phyloP scores from a whole-genome alignment of 345 rosid genomes.

The Trapa bicornis region DNA sequence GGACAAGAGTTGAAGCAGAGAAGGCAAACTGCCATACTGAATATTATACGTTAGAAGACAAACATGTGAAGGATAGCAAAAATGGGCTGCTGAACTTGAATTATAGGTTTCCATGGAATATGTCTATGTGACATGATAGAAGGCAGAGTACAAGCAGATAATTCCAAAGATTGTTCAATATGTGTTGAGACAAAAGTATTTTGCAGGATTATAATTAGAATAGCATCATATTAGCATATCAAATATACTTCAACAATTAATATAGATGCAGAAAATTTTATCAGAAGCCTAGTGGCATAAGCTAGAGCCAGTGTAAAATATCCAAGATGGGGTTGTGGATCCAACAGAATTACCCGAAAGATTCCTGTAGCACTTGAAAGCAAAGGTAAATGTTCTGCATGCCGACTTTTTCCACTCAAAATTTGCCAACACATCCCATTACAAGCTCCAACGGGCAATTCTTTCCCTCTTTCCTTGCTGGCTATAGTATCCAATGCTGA shows the following conservation, averaged over 20 bases:
- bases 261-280: not conserved
- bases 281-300: not conserved
- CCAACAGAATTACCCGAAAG: conserved; percentile 51
- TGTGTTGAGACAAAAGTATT: not conserved
- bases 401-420: conserved; percentile 69
- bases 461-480: conserved; percentile 64
- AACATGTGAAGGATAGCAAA: not conserved
- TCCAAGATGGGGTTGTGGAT: not conserved
- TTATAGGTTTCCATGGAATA: not conserved
- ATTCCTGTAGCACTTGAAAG: conserved; percentile 73
- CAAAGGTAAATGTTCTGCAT: conserved; percentile 51
- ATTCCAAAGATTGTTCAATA: not conserved
- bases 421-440: conserved; percentile 63
- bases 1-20: not conserved
- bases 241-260: not conserved
- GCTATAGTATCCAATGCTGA: conserved; percentile 37
- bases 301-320: not conserved
- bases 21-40: not conserved
- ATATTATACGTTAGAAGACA: not conserved
- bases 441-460: conserved; percentile 27
- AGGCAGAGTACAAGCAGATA: too few relatives aligned
- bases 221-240: not conserved
- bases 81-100: not conserved
- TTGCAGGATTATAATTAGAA: not conserved
- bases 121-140: not conserved